Base-by-base conservation (phyloP, 208 protist genomes). In the Wallacemonas collosoma region DNA sequence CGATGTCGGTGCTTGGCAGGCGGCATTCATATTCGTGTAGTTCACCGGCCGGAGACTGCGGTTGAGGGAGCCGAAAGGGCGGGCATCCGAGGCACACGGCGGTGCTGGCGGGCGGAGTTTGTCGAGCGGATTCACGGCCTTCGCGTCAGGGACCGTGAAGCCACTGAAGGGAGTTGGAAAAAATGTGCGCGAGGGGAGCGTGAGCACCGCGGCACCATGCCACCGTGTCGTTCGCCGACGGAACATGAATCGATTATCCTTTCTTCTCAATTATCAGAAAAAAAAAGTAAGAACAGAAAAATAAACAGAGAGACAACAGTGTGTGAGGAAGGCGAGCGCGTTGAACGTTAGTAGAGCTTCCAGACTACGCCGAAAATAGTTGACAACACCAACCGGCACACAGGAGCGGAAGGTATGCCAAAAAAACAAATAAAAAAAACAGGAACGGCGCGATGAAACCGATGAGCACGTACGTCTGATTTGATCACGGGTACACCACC, bases 51-150 rank as follows among this genome's bases (percentile, higher is more conserved):
- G 58, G 53, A 82, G 73, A 0, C 64, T 75, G 54, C 79, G 73
- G 44, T 86, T 84, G 4, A 86, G 76, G 15, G 65, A 76, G 48
- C 80, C 85, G 54, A 91, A 94, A 2, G 89, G 84, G 61, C 72
- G 81, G 11, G 86, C 86, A 61, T 94, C 89, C 0, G 77, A 67
- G 3, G 88, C 89, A 8, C 73, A 73, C 12, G 84, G 86, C 64
- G 82, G 75, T 11, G 83, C 48, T 5, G 76, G 72, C 9, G 81
- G 80, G 2, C 82, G 85, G 38, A 90, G 63, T n/a, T 48, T 54
- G 26, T 76, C 66, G 5, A 87, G 66, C 41, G 89, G 83, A 2
- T 80, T 80, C 17, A 76, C 58, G 15, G 50, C 76, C 38, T 77
- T 63, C 1, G 72, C 48, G 54, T 50, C 41, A 39, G 36, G 67